These are phyloP conservation scores for barley (Hordeum vulgare) DNA, from an alignment of 176 grass and related monocot species.

Conservation along the genomic window MorexV3_pseudomolecules_assembly NC_058524.1:497436348-497436847, in stretches of 20 bases:
- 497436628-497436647: constrained; percentile 94
- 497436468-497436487: constrained; percentile 54
- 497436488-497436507: constrained; percentile 70
- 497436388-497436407: constrained; percentile 84
- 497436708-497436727: constrained; percentile 16
- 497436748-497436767: not conserved
- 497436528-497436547: constrained; percentile 33
- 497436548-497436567: not conserved
- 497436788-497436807: not conserved
- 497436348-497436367: not conserved
- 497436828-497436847: not conserved
- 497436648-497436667: constrained; percentile 82
- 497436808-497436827: not conserved
- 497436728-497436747: not conserved
- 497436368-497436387: constrained; percentile 26
- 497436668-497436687: constrained; percentile 40
- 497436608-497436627: constrained; percentile 34
- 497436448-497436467: constrained; percentile 93
- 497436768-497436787: not conserved
- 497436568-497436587: not conserved
- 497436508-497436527: constrained; percentile 90
- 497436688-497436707: constrained; percentile 43
- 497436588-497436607: not conserved
- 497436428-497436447: constrained; percentile 85
- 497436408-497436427: constrained; percentile 73